phyloP scores from a whole-genome alignment of 169 alveolate species.

The Hepatocystis sp. region DNA sequence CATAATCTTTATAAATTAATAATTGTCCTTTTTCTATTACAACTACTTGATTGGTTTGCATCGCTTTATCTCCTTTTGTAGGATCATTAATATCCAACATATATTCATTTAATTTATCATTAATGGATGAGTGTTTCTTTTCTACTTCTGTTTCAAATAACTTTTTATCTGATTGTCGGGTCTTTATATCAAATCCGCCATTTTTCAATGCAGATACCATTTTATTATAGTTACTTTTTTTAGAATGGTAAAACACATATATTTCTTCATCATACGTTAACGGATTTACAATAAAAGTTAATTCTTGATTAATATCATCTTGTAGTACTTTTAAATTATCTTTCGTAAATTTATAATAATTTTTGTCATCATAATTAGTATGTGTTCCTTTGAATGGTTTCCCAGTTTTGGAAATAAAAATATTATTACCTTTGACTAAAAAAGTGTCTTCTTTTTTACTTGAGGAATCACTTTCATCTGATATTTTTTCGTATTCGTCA shows the following conservation, averaged over 20 bases:
- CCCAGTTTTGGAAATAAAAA: slow-evolving; percentile 63
- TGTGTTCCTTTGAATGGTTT: slow-evolving; percentile 34
- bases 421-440: slow-evolving; percentile 42
- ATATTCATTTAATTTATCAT: slow-evolving; percentile 9
- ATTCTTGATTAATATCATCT: slow-evolving; percentile 58
- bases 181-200: slow-evolving; percentile 40
- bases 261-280: slow-evolving; percentile 35
- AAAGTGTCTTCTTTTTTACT: slow-evolving; percentile 38
- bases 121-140: background rate
- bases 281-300: slow-evolving; percentile 47
- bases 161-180: slow-evolving; percentile 3
- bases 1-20: slow-evolving; percentile 77
- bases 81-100: slow-evolving; percentile 4
- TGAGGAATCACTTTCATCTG: background rate
- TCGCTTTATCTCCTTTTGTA: slow-evolving; percentile 29
- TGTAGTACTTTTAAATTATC: slow-evolving; percentile 11
- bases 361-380: slow-evolving; percentile 29
- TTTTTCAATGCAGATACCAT: slow-evolving; percentile 25
- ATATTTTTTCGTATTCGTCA: background rate
- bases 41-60: slow-evolving; percentile 78
- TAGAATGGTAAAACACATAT: slow-evolving; percentile 45
- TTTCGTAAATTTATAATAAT: slow-evolving; percentile 26
- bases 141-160: slow-evolving; percentile 14
- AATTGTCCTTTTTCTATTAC: slow-evolving; percentile 80
- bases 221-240: slow-evolving; percentile 56